A percentile compares a stretch with the other conserved stretches of the same genome.
Evolutionary conservation across 129 eudicot species (phyloP).

Genomic region (Gnaphalium uliginosum): DNA sequence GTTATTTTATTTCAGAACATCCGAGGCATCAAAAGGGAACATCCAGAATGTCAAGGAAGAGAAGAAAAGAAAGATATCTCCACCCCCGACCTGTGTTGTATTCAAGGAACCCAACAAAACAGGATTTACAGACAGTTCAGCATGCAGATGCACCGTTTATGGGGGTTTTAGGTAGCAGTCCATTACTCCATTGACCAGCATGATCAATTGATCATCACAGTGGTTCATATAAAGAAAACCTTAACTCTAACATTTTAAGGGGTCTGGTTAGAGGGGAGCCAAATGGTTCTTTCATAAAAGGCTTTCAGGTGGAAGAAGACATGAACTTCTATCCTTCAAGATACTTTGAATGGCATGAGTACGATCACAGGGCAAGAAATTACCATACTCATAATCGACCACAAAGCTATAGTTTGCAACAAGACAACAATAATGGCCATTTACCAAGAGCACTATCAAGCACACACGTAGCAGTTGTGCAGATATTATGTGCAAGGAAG

Average conservation of each 20-base stretch:
- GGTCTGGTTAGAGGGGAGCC: not conserved
- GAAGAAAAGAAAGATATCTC: slow-evolving; percentile 20
- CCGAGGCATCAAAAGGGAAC: slow-evolving; percentile 35
- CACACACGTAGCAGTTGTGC: slow-evolving; percentile 43
- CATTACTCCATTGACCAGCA: slow-evolving; percentile 30
- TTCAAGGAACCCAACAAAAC: slow-evolving; percentile 1
- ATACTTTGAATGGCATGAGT: slow-evolving; percentile 11
- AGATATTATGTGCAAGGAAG: slow-evolving; percentile 61
- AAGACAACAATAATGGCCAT: not conserved
- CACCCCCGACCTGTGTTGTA: slow-evolving; percentile 5
- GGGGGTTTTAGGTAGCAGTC: not conserved
- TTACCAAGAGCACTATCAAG: slow-evolving; percentile 4
- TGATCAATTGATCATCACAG: slow-evolving; percentile 13
- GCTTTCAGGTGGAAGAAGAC: slow-evolving; percentile 5
- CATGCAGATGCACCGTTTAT: slow-evolving; percentile 10
- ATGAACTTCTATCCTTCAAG: slow-evolving; percentile 16
- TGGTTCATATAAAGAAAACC: slow-evolving; percentile 15
- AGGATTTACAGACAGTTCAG: slow-evolving; percentile 12
- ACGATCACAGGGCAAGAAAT: not conserved
- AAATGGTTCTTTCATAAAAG: slow-evolving; percentile 6
- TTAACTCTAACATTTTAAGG: slow-evolving; percentile 6
- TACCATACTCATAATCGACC: not conserved
- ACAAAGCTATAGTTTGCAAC: slow-evolving; percentile 21
- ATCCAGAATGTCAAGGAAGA: slow-evolving; percentile 29
- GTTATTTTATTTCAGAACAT: slow-evolving; percentile 38